Percentiles rank a stretch among this genome's conserved stretches.
Evolutionary conservation across 225 moss, liverwort and hornwort species (phyloP).

Genomic region (Sphagnum contortum): DNA sequence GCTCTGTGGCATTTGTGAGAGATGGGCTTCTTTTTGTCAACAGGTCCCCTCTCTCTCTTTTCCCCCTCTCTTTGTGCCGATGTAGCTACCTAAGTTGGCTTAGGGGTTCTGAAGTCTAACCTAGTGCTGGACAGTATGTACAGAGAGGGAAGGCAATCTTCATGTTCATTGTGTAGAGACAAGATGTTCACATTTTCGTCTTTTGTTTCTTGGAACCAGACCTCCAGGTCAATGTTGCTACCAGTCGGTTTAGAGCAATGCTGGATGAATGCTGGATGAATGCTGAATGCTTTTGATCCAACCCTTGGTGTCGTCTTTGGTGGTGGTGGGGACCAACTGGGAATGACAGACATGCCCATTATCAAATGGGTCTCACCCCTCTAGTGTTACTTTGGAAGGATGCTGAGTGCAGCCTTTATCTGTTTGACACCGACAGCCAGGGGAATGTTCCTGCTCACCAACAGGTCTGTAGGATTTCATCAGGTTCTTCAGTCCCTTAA

Average conservation of each 20-base stretch:
- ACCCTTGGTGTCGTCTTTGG: conserved; percentile 7
- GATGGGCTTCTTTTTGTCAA: conserved; percentile 85
- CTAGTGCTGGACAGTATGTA: too few species aligned
- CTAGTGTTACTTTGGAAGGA: conserved; percentile 93
- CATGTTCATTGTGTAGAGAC: too few species aligned
- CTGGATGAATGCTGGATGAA: too few species aligned
- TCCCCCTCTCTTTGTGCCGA: not conserved
- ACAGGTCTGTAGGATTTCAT: conserved; percentile 44
- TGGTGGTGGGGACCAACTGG: not conserved
- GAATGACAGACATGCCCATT: conserved; percentile 74
- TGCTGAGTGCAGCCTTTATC: conserved; percentile 72
- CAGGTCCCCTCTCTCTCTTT: conserved; percentile 31
- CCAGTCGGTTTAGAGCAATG: too few species aligned
- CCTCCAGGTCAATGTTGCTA: too few species aligned
- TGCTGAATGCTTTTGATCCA: not conserved
- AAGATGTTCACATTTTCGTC: too few species aligned
- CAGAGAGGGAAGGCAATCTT: too few species aligned
- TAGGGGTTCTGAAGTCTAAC: too few species aligned
- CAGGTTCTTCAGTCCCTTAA: not conserved
- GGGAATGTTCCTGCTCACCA: conserved; percentile 78
- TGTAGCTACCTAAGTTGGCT: too few species aligned
- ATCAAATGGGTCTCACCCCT: conserved; percentile 85
- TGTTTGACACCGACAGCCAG: conserved; percentile 84
- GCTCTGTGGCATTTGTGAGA: conserved; percentile 52
- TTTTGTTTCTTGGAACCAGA: too few species aligned